phyloP scores from a whole-genome alignment of 2,329 filamentous ascomycete species.

The Colletotrichum tropicicola region DNA sequence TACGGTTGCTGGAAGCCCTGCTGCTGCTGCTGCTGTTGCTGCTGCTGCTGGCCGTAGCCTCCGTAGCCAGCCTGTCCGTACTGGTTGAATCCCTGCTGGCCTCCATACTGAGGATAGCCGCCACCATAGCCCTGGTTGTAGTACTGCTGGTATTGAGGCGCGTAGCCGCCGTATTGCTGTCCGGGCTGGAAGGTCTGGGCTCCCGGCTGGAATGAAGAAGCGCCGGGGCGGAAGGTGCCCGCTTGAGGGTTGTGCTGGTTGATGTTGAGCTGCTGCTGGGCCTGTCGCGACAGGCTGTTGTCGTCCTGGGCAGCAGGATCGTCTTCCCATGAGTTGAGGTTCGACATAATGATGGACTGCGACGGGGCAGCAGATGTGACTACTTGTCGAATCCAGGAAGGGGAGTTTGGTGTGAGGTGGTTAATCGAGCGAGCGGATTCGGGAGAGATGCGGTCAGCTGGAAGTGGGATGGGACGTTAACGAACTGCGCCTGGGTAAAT shows the following conservation, averaged over 20 bases:
- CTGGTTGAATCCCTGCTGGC: constrained; percentile 53
- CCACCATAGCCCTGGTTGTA: constrained; percentile 59
- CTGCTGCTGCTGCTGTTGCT: no score
- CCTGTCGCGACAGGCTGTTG: constrained; percentile 79
- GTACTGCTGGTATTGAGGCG: constrained; percentile 64
- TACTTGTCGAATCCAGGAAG: neutral
- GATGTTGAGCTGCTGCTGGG: constrained; percentile 79
- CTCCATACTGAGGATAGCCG: constrained; percentile 65
- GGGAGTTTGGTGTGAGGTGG: neutral
- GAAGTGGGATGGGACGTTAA: constrained; percentile 27
- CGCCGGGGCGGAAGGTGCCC: constrained; percentile 56
- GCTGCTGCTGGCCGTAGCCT: constrained; percentile 47
- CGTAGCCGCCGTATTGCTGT: constrained; percentile 69
- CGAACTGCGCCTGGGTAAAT: constrained; percentile 26
- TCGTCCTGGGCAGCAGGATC: constrained; percentile 82
- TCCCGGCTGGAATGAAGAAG: constrained; percentile 77
- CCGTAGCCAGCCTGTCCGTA: constrained; percentile 50
- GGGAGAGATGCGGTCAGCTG: constrained; percentile 26
- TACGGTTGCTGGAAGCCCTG: constrained; percentile 58
- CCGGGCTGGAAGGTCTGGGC: constrained; percentile 77
- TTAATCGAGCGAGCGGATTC: neutral
- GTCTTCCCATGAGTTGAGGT: constrained; percentile 96
- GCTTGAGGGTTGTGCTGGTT: constrained; percentile 61
- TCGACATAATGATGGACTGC: constrained; percentile 70
- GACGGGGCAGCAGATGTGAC: constrained; percentile 3